These are phyloP conservation scores for Verbascum thapsus DNA, from an alignment of 257 asterid species.

Conservation along the genomic window DNA sequence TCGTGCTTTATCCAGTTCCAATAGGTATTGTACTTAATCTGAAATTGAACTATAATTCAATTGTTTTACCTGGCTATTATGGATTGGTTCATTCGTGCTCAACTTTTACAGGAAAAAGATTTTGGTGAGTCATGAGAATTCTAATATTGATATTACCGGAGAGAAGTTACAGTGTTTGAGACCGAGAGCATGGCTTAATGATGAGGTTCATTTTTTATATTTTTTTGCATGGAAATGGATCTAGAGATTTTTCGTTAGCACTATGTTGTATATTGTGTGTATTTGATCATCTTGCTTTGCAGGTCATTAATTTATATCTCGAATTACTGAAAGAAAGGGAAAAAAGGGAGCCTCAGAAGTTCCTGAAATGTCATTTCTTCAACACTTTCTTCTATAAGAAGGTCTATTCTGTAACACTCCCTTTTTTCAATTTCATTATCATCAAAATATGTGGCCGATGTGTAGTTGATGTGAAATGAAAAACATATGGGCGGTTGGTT, in stretches of 20 bases:
- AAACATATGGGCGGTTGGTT: not conserved
- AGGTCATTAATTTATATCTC: conserved; percentile 68
- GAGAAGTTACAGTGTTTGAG: conserved; percentile 53
- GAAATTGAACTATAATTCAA: not conserved
- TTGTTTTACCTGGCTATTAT: not conserved
- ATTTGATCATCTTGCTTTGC: conserved; percentile 22
- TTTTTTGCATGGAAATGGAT: not conserved
- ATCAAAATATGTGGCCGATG: too few species aligned
- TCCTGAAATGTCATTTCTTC: conserved; percentile 68
- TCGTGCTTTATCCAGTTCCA: conserved; percentile 37
- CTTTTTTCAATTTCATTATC: not conserved
- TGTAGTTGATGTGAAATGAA: not conserved
- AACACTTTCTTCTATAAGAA: conserved; percentile 68
- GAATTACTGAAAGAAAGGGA: conserved; percentile 71
- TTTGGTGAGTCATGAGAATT: conserved; percentile 49
- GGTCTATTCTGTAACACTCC: conserved; percentile 33
- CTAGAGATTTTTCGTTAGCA: not conserved
- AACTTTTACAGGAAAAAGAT: conserved; percentile 41
- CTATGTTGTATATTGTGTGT: conserved; percentile 4
- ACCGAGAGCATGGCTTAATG: conserved; percentile 62
- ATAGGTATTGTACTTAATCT: conserved; percentile 36
- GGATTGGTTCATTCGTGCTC: conserved; percentile 17
- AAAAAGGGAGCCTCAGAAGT: conserved; percentile 52
- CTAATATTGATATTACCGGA: conserved; percentile 61
- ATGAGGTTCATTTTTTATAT: conserved; percentile 41